phyloP scores from a whole-genome alignment of 2,329 filamentous ascomycete species.

The Annulohypoxylon truncatum region DNA sequence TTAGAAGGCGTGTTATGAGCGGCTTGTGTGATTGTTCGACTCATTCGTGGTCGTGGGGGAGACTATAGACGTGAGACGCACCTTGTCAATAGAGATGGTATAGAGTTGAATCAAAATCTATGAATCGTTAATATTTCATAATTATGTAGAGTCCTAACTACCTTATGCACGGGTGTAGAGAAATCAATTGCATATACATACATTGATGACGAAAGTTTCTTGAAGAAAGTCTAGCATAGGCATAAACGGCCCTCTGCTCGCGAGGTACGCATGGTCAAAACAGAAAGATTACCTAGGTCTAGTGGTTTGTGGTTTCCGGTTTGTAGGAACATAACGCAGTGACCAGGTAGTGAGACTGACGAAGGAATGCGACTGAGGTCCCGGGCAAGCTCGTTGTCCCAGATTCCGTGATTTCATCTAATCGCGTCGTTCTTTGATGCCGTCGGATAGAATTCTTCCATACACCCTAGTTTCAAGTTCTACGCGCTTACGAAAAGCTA shows the following conservation, averaged over 20 bases:
- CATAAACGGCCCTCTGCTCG: neutral
- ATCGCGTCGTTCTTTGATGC: neutral
- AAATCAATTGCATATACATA: neutral
- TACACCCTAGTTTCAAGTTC: neutral
- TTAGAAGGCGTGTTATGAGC: neutral
- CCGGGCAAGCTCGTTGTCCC: neutral
- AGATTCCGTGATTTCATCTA: neutral
- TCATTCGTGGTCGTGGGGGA: neutral
- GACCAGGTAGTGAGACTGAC: neutral
- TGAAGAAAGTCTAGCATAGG: neutral
- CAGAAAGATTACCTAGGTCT: neutral
- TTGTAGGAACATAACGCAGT: neutral
- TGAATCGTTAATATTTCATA: neutral
- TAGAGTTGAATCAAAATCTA: neutral
- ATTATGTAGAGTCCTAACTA: neutral
- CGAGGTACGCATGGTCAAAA: neutral
- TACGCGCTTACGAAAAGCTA: constrained; percentile 3
- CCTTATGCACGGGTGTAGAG: neutral
- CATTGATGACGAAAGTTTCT: neutral
- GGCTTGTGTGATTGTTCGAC: neutral
- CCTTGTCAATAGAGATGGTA: neutral
- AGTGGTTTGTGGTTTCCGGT: neutral
- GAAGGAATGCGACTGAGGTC: neutral
- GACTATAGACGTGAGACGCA: neutral
- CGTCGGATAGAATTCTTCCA: constrained; percentile 8